Percentiles rank a stretch among this genome's conserved stretches.
These are phyloP conservation scores for Penicillium crystallinum DNA, from an alignment of 495 filamentous ascomycete genomes.

Conservation along the genomic window DNA sequence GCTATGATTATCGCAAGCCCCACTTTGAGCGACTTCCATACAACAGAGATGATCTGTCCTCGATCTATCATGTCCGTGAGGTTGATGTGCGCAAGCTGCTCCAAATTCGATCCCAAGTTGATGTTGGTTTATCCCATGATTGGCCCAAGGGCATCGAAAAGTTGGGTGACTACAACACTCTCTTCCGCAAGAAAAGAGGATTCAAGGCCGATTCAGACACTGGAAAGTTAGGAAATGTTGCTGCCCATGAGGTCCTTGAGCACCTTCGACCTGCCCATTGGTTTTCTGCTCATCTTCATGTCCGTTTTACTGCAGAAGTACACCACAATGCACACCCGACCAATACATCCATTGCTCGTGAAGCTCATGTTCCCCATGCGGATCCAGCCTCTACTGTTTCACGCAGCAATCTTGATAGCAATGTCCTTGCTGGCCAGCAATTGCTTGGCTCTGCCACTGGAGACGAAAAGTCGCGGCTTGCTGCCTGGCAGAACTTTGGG, in stretches of 20 bases:
- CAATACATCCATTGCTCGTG: not conserved
- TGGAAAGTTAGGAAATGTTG: conserved; percentile 69
- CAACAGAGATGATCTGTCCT: conserved; percentile 61
- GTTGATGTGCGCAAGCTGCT: conserved; percentile 88
- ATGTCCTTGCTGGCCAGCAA: not conserved
- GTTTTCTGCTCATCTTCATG: conserved; percentile 93
- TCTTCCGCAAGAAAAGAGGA: conserved; percentile 66
- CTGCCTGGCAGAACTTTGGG: conserved; percentile 36
- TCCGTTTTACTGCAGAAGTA: conserved; percentile 72
- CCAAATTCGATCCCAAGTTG: conserved; percentile 75
- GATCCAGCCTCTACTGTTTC: not conserved
- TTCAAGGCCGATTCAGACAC: conserved; percentile 68
- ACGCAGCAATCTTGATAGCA: not conserved
- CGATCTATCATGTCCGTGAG: conserved; percentile 83
- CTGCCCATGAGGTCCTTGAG: conserved; percentile 73
- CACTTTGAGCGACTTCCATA: conserved; percentile 89
- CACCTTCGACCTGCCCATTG: conserved; percentile 77
- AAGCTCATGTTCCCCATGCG: not conserved
- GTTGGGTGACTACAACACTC: conserved; percentile 54
- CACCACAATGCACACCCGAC: conserved; percentile 43
- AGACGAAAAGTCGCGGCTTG: not conserved
- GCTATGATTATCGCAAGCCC: conserved; percentile 70
- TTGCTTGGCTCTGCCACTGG: not conserved
- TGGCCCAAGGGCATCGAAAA: conserved; percentile 83
- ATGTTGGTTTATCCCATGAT: conserved; percentile 89